These are phyloP conservation scores for Sarocladium kiliense DNA, from an alignment of 2,329 filamentous ascomycete species.

Conservation along the genomic window DNA sequence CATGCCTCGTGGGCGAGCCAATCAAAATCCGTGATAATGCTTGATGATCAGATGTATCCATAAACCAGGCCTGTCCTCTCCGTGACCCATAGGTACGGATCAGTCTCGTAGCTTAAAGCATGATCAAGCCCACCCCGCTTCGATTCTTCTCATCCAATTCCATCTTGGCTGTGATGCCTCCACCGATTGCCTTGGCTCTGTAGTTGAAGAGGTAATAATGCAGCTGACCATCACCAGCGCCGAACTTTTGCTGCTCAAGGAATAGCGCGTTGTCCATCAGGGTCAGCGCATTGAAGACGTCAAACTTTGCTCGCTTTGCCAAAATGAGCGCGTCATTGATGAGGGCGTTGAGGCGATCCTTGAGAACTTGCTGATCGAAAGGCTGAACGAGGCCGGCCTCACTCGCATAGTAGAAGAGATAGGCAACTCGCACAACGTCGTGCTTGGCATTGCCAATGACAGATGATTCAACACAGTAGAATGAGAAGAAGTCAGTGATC, in stretches of 20 bases:
- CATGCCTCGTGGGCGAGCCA: too few species aligned
- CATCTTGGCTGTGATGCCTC: slow-evolving; percentile 78
- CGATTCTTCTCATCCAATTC: slow-evolving; percentile 69
- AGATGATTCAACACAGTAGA: slow-evolving; percentile 91
- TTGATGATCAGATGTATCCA: too few species aligned
- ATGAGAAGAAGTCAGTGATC: slow-evolving; percentile 95
- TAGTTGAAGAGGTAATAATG: slow-evolving; percentile 99
- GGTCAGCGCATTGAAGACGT: slow-evolving; percentile 94
- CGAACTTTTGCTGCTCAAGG: slow-evolving; percentile 90
- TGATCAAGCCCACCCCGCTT: slow-evolving; percentile 86
- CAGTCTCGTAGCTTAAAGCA: slow-evolving; percentile 52
- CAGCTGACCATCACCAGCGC: slow-evolving; percentile 86
- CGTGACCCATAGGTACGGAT: not conserved
- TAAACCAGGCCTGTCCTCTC: too few species aligned
- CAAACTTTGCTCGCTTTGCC: slow-evolving; percentile 78
- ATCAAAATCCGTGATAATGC: too few species aligned
- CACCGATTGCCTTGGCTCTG: slow-evolving; percentile 75
- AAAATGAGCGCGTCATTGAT: slow-evolving; percentile 82
- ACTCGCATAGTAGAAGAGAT: slow-evolving; percentile 94
- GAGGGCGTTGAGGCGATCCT: slow-evolving; percentile 73
- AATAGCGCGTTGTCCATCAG: slow-evolving; percentile 93
- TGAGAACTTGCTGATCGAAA: slow-evolving; percentile 54
- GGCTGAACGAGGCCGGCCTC: slow-evolving; percentile 65
- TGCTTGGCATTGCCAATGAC: slow-evolving; percentile 80
- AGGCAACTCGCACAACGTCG: slow-evolving; percentile 78